Evolutionary conservation across 2,329 filamentous ascomycete species (phyloP), one percentile per base, ranked within the genome.

Genomic region (Balansia obtecta): DNA sequence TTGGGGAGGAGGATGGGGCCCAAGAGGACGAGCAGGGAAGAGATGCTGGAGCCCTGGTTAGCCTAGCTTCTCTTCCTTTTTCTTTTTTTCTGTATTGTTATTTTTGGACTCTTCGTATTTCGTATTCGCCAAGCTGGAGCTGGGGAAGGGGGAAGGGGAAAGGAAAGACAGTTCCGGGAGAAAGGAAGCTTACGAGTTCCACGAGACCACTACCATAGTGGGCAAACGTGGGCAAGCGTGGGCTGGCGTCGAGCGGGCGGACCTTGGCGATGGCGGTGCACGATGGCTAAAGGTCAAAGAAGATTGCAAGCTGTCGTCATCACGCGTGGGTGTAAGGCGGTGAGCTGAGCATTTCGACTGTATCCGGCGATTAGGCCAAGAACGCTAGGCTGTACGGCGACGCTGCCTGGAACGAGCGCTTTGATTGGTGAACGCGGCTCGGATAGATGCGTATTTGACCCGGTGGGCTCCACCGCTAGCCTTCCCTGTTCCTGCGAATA

Each of bases 1-100:
- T 80, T 81, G 48, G 85, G 84, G 39, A 91, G 65, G 56, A 90
- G 70, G 55, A 87, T 72, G 33, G 87, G 86, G 2, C 83, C 86
- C 63, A 90, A 75, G 69, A 82, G 76, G 60, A 82, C 64, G 60
- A 74, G 63, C 55, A 81, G 68, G 59, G 76, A 74, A 56, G 76
- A 75, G 59, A 80, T 68, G 49, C 74, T 9, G 50, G 50, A 15
- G 4, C 20, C 4, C 38, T 20, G 30, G 4, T 7, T 16, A 47
- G 46, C 37, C 30, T n/a, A 20, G 13, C 39, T 40, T 18, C n/a
- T 45, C 20, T 22, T 22, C 20, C 4, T 22, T 37, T 37, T 27
- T 27, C 7, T 27, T 27, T 27, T 27, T 27, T 27, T 27, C 3
- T 27, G 6, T 27, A 6, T 27, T 4, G 6, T 6, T 27, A 6